Percentiles rank a stretch among this genome's conserved stretches.
phyloP scores from a whole-genome alignment of 768 basidiomycete species.

The Gloeostereum incarnatum region DNA sequence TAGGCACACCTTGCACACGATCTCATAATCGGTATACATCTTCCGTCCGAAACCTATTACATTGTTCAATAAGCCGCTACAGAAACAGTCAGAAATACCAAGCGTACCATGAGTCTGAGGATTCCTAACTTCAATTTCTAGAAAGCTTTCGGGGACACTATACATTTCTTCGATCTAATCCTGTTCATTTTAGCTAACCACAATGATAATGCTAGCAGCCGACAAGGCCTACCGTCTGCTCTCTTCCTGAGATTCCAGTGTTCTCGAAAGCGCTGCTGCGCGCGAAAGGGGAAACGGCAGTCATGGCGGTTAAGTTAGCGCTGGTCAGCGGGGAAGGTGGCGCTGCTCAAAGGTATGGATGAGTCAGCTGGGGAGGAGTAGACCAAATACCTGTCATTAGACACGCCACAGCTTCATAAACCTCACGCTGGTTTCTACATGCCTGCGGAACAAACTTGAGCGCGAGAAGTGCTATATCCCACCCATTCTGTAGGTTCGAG shows the following conservation, averaged over 20 bases:
- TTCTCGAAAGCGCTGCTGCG: slow-evolving; percentile 50
- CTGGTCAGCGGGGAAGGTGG: too few relatives aligned
- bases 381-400: too few relatives aligned
- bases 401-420: too few relatives aligned
- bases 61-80: slow-evolving; percentile 1
- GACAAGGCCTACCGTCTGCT: slow-evolving; percentile 42
- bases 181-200: background rate
- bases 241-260: slow-evolving; percentile 35
- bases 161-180: slow-evolving; percentile 96
- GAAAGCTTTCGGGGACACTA: slow-evolving; percentile 90
- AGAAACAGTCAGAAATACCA: background rate
- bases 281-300: slow-evolving; percentile 53
- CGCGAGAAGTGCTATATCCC: too few relatives aligned
- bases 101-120: slow-evolving; percentile 90
- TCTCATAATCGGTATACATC: slow-evolving; percentile 99
- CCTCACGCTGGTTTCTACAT: too few relatives aligned
- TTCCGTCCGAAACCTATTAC: slow-evolving; percentile 84
- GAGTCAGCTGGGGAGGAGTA: too few relatives aligned
- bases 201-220: slow-evolving; percentile 7
- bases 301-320: too few relatives aligned
- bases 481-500: too few relatives aligned
- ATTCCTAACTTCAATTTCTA: slow-evolving; percentile 96
- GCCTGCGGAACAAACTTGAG: too few relatives aligned
- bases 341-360: too few relatives aligned
- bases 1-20: slow-evolving; percentile 83